phyloP scores from a whole-genome alignment of 2,329 filamentous ascomycete genomes.

The Fusarium ramigenum region DNA sequence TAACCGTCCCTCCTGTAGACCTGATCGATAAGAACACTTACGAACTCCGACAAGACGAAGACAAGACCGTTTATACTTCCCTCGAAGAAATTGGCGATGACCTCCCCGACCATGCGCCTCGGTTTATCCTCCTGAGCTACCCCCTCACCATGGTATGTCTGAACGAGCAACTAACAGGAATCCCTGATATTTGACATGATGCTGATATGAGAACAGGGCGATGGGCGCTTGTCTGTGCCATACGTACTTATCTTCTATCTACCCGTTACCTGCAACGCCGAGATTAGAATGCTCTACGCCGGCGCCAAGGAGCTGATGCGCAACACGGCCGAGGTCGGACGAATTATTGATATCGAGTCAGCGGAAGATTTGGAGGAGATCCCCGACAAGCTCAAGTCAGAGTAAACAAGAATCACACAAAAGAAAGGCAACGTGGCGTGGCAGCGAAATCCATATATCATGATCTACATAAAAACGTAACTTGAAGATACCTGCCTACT shows the following conservation, averaged over 20 bases:
- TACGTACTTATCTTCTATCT: slow-evolving; percentile 97
- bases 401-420: slow-evolving; percentile 3
- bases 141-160: slow-evolving; percentile 80
- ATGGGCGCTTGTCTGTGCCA: slow-evolving; percentile 85
- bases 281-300: slow-evolving; percentile 92
- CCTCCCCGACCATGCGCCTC: slow-evolving; percentile 89
- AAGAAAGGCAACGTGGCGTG: not conserved
- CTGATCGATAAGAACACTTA: slow-evolving; percentile 89
- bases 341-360: slow-evolving; percentile 84
- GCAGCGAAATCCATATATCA: slow-evolving; percentile 16
- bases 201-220: slow-evolving; percentile 63
- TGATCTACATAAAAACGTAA: slow-evolving; percentile 30
- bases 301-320: slow-evolving; percentile 96
- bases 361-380: slow-evolving; percentile 86
- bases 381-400: slow-evolving; percentile 65
- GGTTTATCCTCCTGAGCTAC: slow-evolving; percentile 91
- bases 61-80: slow-evolving; percentile 79
- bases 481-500: slow-evolving; percentile 35
- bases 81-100: slow-evolving; percentile 86
- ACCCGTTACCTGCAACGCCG: slow-evolving; percentile 87
- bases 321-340: slow-evolving; percentile 89
- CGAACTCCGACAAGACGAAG: slow-evolving; percentile 87
- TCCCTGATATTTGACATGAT: not conserved
- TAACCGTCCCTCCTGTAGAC: slow-evolving; percentile 62
- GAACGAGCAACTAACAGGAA: not conserved